phyloP scores from a whole-genome alignment of 2,329 filamentous ascomycete species.

The Aspergillus phoenicis region DNA sequence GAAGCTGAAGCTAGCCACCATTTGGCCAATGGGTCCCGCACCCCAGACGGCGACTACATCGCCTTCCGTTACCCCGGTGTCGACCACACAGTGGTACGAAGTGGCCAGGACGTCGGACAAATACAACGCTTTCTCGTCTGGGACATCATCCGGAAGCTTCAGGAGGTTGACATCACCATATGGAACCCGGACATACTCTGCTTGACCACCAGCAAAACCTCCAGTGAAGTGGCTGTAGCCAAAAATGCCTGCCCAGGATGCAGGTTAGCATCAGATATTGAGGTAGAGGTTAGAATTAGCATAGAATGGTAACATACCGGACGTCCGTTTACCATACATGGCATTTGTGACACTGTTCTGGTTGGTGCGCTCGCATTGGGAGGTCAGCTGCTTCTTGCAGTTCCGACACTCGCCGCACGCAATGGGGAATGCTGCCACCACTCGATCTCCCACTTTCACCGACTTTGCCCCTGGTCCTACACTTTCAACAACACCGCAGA shows the following conservation, averaged over 20 bases:
- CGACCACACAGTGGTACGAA: conserved; percentile 78
- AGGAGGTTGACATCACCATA: conserved; percentile 79
- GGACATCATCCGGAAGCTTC: conserved; percentile 74
- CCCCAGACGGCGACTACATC: conserved; percentile 84
- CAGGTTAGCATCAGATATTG: background rate
- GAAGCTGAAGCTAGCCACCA: conserved; percentile 68
- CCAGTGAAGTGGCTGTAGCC: conserved; percentile 77
- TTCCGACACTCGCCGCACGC: conserved; percentile 69
- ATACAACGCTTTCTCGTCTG: conserved; percentile 81
- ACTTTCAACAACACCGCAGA: conserved; percentile 55
- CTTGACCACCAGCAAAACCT: conserved; percentile 84
- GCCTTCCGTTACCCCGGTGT: conserved; percentile 75
- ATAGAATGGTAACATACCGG: conserved; percentile 52
- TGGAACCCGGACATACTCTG: conserved; percentile 83
- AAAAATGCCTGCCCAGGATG: conserved; percentile 56
- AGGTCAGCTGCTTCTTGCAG: conserved; percentile 76
- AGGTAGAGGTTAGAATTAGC: background rate
- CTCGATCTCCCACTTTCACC: conserved; percentile 64
- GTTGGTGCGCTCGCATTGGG: conserved; percentile 79
- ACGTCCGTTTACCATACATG: conserved; percentile 78
- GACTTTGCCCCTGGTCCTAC: conserved; percentile 59
- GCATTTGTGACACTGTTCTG: conserved; percentile 68
- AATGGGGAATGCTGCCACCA: conserved; percentile 86
- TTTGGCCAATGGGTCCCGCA: conserved; percentile 83
- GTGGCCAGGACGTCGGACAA: conserved; percentile 80